Base-by-base conservation (phyloP, 1,284 basidiomycete species). In the Afroboletus lepidellus region DNA sequence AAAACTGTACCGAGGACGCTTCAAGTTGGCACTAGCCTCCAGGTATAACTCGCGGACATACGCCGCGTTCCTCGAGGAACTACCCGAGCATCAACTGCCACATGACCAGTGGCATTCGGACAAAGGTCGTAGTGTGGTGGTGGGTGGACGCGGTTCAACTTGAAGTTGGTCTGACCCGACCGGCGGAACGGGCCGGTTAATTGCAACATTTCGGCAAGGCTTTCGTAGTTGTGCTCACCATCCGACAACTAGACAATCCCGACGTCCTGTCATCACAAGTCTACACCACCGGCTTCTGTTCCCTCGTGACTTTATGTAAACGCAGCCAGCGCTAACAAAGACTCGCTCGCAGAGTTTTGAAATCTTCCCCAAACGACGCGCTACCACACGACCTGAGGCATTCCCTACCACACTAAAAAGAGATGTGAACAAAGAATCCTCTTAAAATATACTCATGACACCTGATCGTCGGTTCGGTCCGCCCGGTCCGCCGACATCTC, bases 401-500 rank as follows among this genome's bases (percentile, higher is more conserved):
- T 20, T 41, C 24, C 27, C 37, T 7, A 34, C 34, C 3, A n/a
- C 32, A 25, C n/a, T 8, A 43, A 33, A 20, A 29, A 25, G 3
- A 39, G 24, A 33, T 32, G 12, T 56, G 12, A 6, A 21, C 16
- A 18, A 11, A 33, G 9, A 8, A 23, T 20, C 7, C 18, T 32
- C 44, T 43, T 30, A 55, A 23, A 37, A 37, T 30, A 16, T 13
- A 32, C 9, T 23, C 4, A 39, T 23, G 12, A 16, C 48, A 58
- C 30, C 48, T 49, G 56, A 32, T 46, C 41, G 41, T 49, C 44
- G 51, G 39, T 23, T 48, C 61, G 59, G 53, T 48, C 54, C 47
- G 59, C 23, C 38, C 62, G 65, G 54, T 30, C 64, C 54, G 60
- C 6, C 15, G 27, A 34, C 6, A 42, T 48, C 51, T 37, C 16